phyloP scores from a whole-genome alignment of 1,284 basidiomycete species.

The Mycosarcoma mackinlayi region DNA sequence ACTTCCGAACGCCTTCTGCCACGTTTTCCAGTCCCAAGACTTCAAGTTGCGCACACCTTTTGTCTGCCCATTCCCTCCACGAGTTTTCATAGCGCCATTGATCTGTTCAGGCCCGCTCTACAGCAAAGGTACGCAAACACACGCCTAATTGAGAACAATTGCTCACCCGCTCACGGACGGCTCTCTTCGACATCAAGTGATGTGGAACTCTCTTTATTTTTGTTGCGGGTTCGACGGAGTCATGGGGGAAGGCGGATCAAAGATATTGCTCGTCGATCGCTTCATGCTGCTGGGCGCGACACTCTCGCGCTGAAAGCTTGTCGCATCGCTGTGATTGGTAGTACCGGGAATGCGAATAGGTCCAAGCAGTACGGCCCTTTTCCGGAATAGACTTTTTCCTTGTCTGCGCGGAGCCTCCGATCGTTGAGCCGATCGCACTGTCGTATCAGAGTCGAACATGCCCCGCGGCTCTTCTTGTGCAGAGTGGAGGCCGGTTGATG shows the following conservation, averaged over 20 bases:
- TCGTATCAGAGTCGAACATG: background rate
- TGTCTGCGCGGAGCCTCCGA: background rate
- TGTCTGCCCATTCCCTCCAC: too few relatives aligned
- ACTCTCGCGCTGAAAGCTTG: background rate
- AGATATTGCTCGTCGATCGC: conserved; percentile 25
- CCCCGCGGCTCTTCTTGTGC: background rate
- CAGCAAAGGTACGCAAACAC: too few relatives aligned
- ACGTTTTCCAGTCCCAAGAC: too few relatives aligned
- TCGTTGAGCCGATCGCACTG: too few relatives aligned
- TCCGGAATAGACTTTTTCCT: background rate
- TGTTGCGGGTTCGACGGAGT: background rate
- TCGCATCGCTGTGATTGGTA: background rate
- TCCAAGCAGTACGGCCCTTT: background rate
- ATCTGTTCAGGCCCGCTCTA: too few relatives aligned
- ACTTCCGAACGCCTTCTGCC: conserved; percentile 5
- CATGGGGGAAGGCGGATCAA: conserved; percentile 14
- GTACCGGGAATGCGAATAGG: conserved; percentile 1
- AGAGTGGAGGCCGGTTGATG: background rate
- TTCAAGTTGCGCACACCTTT: conserved; percentile 15
- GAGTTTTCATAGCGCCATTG: too few relatives aligned
- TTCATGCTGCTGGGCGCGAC: conserved; percentile 9
- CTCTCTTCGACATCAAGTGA: too few relatives aligned
- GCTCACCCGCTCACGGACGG: too few relatives aligned
- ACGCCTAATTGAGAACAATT: too few relatives aligned
- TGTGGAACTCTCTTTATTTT: background rate